A percentile compares a stretch with the other conserved stretches of the same genome.
Conservation (phyloP, 495 filamentous ascomycete species). For the Xylaria cubensis region DNA sequence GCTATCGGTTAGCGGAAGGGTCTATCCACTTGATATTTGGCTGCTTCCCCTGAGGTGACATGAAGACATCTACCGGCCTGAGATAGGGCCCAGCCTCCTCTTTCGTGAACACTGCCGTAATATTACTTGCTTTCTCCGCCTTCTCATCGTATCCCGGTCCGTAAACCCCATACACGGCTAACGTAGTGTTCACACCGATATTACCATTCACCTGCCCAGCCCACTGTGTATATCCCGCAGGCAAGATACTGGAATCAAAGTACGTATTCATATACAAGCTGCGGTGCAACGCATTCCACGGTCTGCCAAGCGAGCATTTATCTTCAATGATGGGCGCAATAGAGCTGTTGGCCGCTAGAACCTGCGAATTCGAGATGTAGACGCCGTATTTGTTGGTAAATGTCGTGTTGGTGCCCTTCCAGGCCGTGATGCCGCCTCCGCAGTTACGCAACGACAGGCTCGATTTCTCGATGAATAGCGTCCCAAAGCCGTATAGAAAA, state of each 20-base stretch:
- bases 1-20: conserved; percentile 25
- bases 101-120: conserved; percentile 51
- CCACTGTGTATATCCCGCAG: conserved; percentile 64
- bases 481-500: conserved; percentile 63
- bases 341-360: conserved; percentile 58
- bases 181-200: conserved; percentile 33
- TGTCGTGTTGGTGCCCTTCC: conserved; percentile 70
- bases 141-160: conserved; percentile 63
- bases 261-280: conserved; percentile 60
- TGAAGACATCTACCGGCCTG: conserved; percentile 61
- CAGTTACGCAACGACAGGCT: conserved; percentile 58
- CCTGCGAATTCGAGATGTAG: conserved; percentile 58
- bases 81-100: conserved; percentile 51
- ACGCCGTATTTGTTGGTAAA: conserved; percentile 68
- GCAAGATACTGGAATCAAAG: conserved; percentile 58
- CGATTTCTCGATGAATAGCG: conserved; percentile 54
- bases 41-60: conserved; percentile 52
- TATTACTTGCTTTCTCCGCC: conserved; percentile 48
- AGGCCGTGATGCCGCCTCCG: conserved; percentile 69
- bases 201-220: conserved; percentile 20
- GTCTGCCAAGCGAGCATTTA: conserved; percentile 63
- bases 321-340: conserved; percentile 53
- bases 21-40: conserved; percentile 65
- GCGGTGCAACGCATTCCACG: conserved; percentile 63
- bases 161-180: conserved; percentile 61